These are phyloP conservation scores for Termitomyces sp. DNA, from an alignment of 768 basidiomycete genomes.

Conservation along the genomic window DNA sequence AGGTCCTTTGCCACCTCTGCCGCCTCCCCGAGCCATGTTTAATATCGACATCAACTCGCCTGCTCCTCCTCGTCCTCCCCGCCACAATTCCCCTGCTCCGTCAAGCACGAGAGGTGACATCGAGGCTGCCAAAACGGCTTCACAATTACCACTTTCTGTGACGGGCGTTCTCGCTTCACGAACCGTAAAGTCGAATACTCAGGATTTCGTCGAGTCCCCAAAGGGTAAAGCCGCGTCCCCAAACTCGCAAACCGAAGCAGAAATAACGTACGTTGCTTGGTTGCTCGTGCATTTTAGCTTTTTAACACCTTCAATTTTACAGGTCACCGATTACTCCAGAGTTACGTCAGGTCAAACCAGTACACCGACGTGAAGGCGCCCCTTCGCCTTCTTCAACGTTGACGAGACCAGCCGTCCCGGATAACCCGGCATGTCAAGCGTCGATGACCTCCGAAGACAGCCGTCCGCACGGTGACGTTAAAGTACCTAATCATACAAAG, in stretches of 20 bases:
- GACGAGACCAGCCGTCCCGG: slow-evolving; percentile 9
- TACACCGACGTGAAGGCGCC: slow-evolving; percentile 59
- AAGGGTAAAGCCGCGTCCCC: background rate
- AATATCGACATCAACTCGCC: slow-evolving; percentile 37
- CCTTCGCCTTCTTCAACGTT: slow-evolving; percentile 36
- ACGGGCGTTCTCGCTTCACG: slow-evolving; percentile 34
- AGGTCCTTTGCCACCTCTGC: slow-evolving; percentile 53
- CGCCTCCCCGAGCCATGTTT: slow-evolving; percentile 56
- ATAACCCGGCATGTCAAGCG: slow-evolving; percentile 6
- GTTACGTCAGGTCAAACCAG: slow-evolving; percentile 19
- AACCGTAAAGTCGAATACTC: slow-evolving; percentile 6
- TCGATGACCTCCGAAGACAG: slow-evolving; percentile 2
- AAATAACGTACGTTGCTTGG: slow-evolving; percentile 9
- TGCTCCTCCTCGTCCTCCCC: slow-evolving; percentile 58
- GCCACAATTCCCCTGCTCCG: slow-evolving; percentile 49
- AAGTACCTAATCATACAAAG: background rate
- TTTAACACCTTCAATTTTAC: slow-evolving; percentile 7
- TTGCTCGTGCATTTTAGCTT: background rate
- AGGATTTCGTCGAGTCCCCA: slow-evolving; percentile 3
- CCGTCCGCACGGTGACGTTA: slow-evolving; percentile 4
- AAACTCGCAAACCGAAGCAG: slow-evolving; percentile 5
- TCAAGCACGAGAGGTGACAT: slow-evolving; percentile 41
- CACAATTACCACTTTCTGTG: slow-evolving; percentile 55
- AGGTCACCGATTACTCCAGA: slow-evolving; percentile 9
- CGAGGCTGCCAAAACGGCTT: slow-evolving; percentile 51